Conservation (phyloP, 2,329 filamentous ascomycete species). For the Sphaerulina musiva region DNA sequence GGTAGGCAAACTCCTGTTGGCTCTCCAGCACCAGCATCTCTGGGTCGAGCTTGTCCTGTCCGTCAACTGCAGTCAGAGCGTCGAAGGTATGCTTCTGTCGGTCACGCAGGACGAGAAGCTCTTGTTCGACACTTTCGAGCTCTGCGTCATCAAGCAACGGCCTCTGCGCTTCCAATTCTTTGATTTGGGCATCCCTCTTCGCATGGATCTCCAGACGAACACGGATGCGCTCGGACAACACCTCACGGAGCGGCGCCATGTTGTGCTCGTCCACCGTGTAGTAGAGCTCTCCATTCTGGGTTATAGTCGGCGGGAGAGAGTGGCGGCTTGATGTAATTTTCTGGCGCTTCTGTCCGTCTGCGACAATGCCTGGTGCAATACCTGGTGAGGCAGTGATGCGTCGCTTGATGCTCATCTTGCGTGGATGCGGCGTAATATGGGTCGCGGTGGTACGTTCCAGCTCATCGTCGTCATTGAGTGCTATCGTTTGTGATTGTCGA, state of each 20-base stretch:
- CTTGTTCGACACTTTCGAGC: constrained; percentile 22
- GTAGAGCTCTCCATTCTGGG: constrained; percentile 19
- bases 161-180: constrained; percentile 8
- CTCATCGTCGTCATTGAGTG: constrained; percentile 16
- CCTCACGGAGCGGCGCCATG: constrained; percentile 29
- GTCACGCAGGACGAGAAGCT: constrained; percentile 14
- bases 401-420: constrained; percentile 27
- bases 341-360: constrained; percentile 15
- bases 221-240: constrained; percentile 30
- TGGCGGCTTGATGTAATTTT: constrained; percentile 27
- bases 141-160: constrained; percentile 5
- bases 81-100: constrained; percentile 25
- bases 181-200: constrained; percentile 27
- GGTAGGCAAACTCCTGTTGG: constrained; percentile 26
- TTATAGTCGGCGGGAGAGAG: constrained; percentile 29
- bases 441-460: constrained; percentile 25
- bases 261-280: constrained; percentile 26
- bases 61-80: constrained; percentile 28
- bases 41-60: constrained; percentile 18
- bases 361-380: constrained; percentile 19
- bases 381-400: constrained; percentile 30
- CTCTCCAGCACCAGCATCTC: constrained; percentile 32
- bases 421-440: constrained; percentile 31
- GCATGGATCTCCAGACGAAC: constrained; percentile 37
- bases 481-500: constrained; percentile 13